These are phyloP conservation scores for Thyridium curvatum DNA, from an alignment of 2,329 filamentous ascomycete species.

Conservation along the genomic window DNA sequence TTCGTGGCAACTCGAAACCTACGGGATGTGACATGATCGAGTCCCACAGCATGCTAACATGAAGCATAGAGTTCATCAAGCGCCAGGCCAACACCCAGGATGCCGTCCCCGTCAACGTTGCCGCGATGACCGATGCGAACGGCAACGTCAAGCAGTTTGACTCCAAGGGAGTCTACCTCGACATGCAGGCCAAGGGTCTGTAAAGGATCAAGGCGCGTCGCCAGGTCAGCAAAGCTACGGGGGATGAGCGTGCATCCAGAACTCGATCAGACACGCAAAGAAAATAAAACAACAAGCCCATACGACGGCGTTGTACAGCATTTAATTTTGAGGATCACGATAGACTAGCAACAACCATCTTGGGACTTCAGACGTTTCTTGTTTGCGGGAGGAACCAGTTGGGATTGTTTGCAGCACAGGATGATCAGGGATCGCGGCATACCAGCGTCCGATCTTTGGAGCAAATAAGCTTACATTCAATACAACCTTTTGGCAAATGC, in stretches of 20 bases:
- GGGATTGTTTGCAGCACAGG: not conserved
- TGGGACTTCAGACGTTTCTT: too few species aligned
- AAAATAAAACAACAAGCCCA: too few species aligned
- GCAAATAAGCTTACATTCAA: conserved; percentile 19
- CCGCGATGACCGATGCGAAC: conserved; percentile 38
- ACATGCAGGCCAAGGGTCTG: conserved; percentile 25
- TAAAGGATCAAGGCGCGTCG: conserved; percentile 16
- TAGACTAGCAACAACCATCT: not conserved
- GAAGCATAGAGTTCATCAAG: conserved; percentile 20
- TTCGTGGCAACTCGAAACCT: too few species aligned
- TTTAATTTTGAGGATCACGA: not conserved
- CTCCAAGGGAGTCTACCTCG: conserved; percentile 33
- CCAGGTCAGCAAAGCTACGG: not conserved
- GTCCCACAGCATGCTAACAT: not conserved
- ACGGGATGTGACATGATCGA: too few species aligned
- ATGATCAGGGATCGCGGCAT: conserved; percentile 11
- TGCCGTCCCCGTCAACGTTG: conserved; percentile 24
- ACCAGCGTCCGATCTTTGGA: conserved; percentile 24
- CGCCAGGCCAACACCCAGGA: conserved; percentile 19
- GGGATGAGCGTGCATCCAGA: not conserved
- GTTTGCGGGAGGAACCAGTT: too few species aligned
- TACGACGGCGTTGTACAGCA: too few species aligned
- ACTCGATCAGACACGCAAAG: too few species aligned
- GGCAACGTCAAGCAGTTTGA: conserved; percentile 42
- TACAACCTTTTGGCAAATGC: conserved; percentile 5